These are phyloP conservation scores for Helicostylum pulchrum DNA, from an alignment of 192 early-diverging fungal species.

Conservation along the genomic window DNA sequence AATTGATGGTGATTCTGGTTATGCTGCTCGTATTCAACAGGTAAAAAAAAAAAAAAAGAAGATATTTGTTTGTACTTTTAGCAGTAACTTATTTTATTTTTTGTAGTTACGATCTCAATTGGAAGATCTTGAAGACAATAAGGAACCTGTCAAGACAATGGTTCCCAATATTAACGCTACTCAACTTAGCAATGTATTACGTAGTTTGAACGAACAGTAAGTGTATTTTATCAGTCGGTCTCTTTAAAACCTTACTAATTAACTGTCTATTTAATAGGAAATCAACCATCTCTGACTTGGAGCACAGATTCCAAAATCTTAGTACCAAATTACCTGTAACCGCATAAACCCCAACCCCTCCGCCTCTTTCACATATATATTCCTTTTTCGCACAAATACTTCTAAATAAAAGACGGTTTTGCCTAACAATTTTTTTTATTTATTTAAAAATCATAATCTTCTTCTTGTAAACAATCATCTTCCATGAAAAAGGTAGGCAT, in stretches of 20 bases:
- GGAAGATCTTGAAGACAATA: not conserved
- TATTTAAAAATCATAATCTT: slow-evolving; percentile 16
- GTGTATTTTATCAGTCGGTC: not conserved
- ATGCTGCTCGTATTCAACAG: slow-evolving; percentile 6
- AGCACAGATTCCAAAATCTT: too few species aligned
- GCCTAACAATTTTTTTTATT: too few species aligned
- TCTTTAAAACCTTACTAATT: too few species aligned
- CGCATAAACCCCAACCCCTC: too few species aligned
- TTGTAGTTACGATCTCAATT: slow-evolving; percentile 10
- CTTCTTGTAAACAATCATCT: slow-evolving; percentile 27
- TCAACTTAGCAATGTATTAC: slow-evolving; percentile 14
- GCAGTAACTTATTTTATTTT: not conserved
- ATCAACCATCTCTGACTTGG: too few species aligned
- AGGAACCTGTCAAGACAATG: not conserved
- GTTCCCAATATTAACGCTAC: not conserved
- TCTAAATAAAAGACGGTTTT: too few species aligned
- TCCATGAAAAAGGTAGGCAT: slow-evolving; percentile 34
- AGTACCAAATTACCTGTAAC: too few species aligned
- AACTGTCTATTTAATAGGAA: not conserved
- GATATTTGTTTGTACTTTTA: not conserved
- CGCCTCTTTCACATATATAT: too few species aligned
- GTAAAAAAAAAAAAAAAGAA: slow-evolving; percentile 1
- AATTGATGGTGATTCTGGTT: slow-evolving; percentile 19
- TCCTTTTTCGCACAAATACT: too few species aligned
- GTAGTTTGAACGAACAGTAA: slow-evolving; percentile 20